Base-by-base conservation (phyloP, 371 early-diverging fungal genomes). In the Mucor circinelloides region DNA sequence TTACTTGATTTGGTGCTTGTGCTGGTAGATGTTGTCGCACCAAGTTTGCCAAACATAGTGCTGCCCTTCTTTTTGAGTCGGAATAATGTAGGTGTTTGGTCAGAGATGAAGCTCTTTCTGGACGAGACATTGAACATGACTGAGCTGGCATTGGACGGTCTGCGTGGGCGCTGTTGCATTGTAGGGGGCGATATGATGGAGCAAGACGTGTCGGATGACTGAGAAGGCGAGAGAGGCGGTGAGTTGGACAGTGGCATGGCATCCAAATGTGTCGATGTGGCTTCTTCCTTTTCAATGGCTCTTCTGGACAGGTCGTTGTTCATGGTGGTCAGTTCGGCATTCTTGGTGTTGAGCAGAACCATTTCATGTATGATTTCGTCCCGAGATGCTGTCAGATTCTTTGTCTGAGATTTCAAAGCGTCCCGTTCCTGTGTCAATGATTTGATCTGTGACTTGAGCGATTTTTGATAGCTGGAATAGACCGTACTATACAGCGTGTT, bases 251-350 rank as follows among this genome's bases (percentile, higher is more conserved):
- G 63, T 12, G 44, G 44, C 19, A 56, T 27, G 6, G 27, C 19
- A 3, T 32, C 52, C 25, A 27, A 6, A 13, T 46, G 38, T 4
- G 52, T 57, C 17, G 52, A 19, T 7, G 42, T 28, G 6, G 59
- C 21, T 21, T 63, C 67, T 55, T 79, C 81, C 27, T 75, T 66
- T 48, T 79, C 77, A 1, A 75, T 73, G 10, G 74, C 77, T 30
- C 79, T 77, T 56, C 79, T 72, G 40, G 84, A 83, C 62, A 87
- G 69, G 32, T 85, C 87, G 64, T 85, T 84, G 72, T 85, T 88
- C 69, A 85, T 82, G 2, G 67, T 75, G 12, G 82, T 76, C 3
- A 87, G 71, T 56, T 87, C 86, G 0, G 84, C 84, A 48, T 83
- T 85, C 66, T 85, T 79, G 19, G 81, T 76, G 36, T 83, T 85